Evolutionary conservation across 2,329 filamentous ascomycete species (phyloP).

Genomic region (Tolypocladium album): DNA sequence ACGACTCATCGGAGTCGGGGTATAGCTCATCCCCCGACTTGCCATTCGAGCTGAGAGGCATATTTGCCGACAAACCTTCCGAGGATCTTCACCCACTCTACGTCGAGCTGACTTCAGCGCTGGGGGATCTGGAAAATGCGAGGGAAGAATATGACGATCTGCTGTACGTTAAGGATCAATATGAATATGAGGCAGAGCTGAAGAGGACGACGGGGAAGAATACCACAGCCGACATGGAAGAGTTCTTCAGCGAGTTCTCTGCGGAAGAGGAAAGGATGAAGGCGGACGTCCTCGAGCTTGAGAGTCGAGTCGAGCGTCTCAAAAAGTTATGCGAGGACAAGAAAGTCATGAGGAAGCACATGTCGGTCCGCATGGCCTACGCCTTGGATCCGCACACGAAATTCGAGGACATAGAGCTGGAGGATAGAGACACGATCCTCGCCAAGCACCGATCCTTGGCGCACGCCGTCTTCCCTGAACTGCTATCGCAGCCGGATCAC

Average conservation of each 20-base stretch:
- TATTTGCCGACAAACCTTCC: conserved; percentile 19
- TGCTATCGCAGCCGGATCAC: conserved; percentile 39
- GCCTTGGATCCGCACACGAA: conserved; percentile 24
- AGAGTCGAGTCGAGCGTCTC: conserved; percentile 22
- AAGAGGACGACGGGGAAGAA: conserved; percentile 15
- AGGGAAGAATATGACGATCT: conserved; percentile 37
- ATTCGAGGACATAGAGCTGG: conserved; percentile 32
- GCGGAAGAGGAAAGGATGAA: conserved; percentile 21
- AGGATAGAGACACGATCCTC: conserved; percentile 14
- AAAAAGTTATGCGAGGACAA: conserved; percentile 28
- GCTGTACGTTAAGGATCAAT: conserved; percentile 23
- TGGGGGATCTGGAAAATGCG: conserved; percentile 34
- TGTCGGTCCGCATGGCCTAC: conserved; percentile 26
- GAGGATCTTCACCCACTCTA: conserved; percentile 38
- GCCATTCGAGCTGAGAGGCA: conserved; percentile 23
- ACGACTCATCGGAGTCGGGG: neutral
- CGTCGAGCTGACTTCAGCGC: conserved; percentile 27
- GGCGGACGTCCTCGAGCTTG: conserved; percentile 20
- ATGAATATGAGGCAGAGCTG: conserved; percentile 24
- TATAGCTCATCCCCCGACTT: conserved; percentile 7
- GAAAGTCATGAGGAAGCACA: conserved; percentile 30
- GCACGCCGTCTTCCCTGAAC: conserved; percentile 29
- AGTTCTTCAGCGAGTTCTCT: conserved; percentile 33
- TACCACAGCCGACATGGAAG: conserved; percentile 25
- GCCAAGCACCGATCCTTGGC: conserved; percentile 17